These are phyloP conservation scores for Microsporum canis DNA, from an alignment of 2,329 filamentous ascomycete genomes.

Conservation along the genomic window DNA sequence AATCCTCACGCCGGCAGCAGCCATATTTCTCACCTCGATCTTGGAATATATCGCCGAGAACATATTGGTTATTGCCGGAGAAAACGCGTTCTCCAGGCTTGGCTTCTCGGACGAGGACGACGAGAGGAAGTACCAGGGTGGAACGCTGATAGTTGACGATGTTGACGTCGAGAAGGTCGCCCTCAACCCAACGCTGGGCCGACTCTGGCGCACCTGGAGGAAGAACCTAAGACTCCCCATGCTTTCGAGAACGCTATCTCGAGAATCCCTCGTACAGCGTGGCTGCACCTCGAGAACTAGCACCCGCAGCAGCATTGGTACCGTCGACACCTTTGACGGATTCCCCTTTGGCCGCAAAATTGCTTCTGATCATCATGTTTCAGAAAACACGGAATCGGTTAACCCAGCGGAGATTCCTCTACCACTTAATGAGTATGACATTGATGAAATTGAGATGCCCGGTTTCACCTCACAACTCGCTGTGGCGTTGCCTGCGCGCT, in stretches of 20 bases:
- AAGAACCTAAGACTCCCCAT: conserved; percentile 46
- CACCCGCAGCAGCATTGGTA: conserved; percentile 30
- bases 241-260: conserved; percentile 32
- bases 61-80: conserved; percentile 72
- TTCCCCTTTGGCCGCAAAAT: conserved; percentile 1
- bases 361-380: conserved; percentile 3
- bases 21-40: conserved; percentile 91
- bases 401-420: conserved; percentile 54
- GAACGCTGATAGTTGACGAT: conserved; percentile 70
- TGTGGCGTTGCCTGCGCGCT: conserved; percentile 12
- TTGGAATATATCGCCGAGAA: conserved; percentile 91
- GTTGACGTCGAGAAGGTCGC: conserved; percentile 87
- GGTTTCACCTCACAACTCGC: conserved; percentile 42
- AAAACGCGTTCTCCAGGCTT: conserved; percentile 52
- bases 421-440: conserved; percentile 54
- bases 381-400: conserved; percentile 23
- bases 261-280: conserved; percentile 30
- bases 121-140: conserved; percentile 28
- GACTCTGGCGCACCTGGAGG: conserved; percentile 91
- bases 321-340: conserved; percentile 15
- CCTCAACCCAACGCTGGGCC: conserved; percentile 73
- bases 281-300: conserved; percentile 19
- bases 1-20: conserved; percentile 75
- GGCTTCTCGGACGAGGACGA: conserved; percentile 43
- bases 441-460: conserved; percentile 71